Evolutionary conservation across 139 green algal genomes (phyloP), one percentile per base, ranked within the genome.

Genomic region (Tetradesmus obliquus): DNA sequence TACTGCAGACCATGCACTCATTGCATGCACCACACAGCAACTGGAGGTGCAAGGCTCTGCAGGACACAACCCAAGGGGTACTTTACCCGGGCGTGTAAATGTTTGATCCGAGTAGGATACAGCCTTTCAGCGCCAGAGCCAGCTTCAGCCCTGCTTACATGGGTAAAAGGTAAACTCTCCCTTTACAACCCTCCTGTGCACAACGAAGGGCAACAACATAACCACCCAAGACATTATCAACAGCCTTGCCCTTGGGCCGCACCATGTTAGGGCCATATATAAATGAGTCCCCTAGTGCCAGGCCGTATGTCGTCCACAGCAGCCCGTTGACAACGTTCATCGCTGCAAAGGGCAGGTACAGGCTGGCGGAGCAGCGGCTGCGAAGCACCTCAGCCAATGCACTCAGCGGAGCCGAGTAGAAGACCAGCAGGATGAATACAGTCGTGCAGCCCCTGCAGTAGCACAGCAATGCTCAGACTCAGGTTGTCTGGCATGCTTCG

Each of bases 231-330:
- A 4, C 6, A 8, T 20, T 54, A 13, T 5, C 74, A 54, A n/a
- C n/a, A 82, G n/a, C n/a, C 1, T 86, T 5, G 62, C 53, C 51
- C 3, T 9, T 2, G 20, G 17, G 55, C 58, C 45, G 66, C 60
- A 88, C 88, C 66, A 86, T 45, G 82, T 92, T 92, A 1, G 89
- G 89, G 0, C 82, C 89, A 57, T 81, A 92, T 8, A 92, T 89
- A 69, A 92, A 92, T 1, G 82, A 58, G 69, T 92, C 89, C 4
- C 24, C 22, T 3, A 92, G 79, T 6, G 89, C 89, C 54, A 83
- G 20, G 12, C 80, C 81, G 76, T 92, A 92, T 2, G 53, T 32
- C 69, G 76, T 87, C 89, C 81, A 92, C 10, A 92, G 51, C 57
- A 88, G 45, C 3, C 89, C 88, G n/a, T 91, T 91, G 22, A 83